These are phyloP conservation scores for Stagonosporopsis chrysanthemi DNA, from an alignment of 2,329 filamentous ascomycete species.

Conservation along the genomic window DNA sequence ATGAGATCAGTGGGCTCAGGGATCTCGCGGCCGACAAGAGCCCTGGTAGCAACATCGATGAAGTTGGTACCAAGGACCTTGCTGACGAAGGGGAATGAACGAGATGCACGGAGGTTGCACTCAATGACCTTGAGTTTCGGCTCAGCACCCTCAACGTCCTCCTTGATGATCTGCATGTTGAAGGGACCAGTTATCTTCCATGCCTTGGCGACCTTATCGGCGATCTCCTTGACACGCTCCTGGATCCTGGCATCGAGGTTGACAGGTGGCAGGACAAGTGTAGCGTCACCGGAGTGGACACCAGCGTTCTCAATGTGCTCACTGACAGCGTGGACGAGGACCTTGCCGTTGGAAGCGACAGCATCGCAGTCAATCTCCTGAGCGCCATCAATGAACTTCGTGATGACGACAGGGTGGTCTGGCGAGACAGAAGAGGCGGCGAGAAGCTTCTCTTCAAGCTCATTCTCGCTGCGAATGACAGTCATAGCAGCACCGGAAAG, in stretches of 20 bases:
- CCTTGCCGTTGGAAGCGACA: constrained; percentile 83
- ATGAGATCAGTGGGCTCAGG: constrained; percentile 89
- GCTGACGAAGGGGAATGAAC: constrained; percentile 97
- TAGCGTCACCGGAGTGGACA: constrained; percentile 97
- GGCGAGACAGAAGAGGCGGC: constrained; percentile 90
- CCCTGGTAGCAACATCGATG: constrained; percentile 93
- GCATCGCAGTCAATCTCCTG: constrained; percentile 96
- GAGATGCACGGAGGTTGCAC: constrained; percentile 95
- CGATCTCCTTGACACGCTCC: constrained; percentile 92
- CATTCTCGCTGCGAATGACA: constrained; percentile 85
- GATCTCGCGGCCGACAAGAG: constrained; percentile 83
- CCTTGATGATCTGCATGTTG: constrained; percentile 99
- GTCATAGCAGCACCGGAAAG: constrained; percentile 98
- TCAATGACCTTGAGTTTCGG: constrained; percentile 93
- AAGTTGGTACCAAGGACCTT: constrained; percentile 97
- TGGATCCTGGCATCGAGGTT: constrained; percentile 79
- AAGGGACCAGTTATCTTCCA: constrained; percentile 98
- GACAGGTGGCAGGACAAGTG: constrained; percentile 86
- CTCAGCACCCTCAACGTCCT: constrained; percentile 75
- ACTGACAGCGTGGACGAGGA: constrained; percentile 89
- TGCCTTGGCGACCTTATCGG: constrained; percentile 92
- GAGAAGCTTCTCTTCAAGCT: constrained; percentile 93
- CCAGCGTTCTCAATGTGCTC: constrained; percentile 97
- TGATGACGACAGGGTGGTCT: constrained; percentile 97
- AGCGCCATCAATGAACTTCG: constrained; percentile 96